phyloP scores from a whole-genome alignment of 1,284 basidiomycete species.

The Gomphus sp. region DNA sequence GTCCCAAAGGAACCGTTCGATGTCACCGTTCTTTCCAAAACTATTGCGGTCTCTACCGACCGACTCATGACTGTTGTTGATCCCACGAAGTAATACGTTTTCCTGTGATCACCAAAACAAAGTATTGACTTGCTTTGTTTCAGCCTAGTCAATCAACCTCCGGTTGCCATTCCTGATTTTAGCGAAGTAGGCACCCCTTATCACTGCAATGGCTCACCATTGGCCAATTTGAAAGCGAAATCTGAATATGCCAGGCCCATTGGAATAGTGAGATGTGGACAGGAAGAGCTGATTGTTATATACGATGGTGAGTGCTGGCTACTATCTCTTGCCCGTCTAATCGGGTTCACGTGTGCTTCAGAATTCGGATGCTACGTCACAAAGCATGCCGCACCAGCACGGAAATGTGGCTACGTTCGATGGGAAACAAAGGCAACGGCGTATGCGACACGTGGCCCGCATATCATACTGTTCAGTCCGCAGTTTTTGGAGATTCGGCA shows the following conservation, averaged over 20 bases:
- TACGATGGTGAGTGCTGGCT: slow-evolving; percentile 49
- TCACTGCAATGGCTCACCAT: slow-evolving; percentile 17
- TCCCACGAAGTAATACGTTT: slow-evolving; percentile 47
- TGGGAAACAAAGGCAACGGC: slow-evolving; percentile 63
- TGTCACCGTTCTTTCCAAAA: slow-evolving; percentile 48
- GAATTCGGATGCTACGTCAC: slow-evolving; percentile 65
- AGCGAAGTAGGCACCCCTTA: slow-evolving; percentile 29
- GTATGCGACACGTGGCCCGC: slow-evolving; percentile 47
- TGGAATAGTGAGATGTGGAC: slow-evolving; percentile 52
- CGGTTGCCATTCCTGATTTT: slow-evolving; percentile 52
- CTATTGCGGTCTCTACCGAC: slow-evolving; percentile 53
- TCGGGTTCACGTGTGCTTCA: slow-evolving; percentile 12
- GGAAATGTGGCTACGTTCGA: slow-evolving; percentile 52
- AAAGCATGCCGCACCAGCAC: slow-evolving; percentile 53
- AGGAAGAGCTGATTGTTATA: slow-evolving; percentile 53
- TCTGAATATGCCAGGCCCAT: slow-evolving; percentile 52
- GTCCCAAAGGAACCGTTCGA: slow-evolving; percentile 59
- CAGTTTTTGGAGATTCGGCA: slow-evolving; percentile 67
- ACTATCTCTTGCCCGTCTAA: neutral
- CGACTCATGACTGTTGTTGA: slow-evolving; percentile 56
- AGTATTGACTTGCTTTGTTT: slow-evolving; percentile 16
- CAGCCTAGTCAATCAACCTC: slow-evolving; percentile 25
- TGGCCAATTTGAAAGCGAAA: slow-evolving; percentile 47
- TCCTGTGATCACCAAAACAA: neutral
- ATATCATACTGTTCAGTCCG: slow-evolving; percentile 61